Conservation (phyloP, 2,329 filamentous ascomycete species). For the Arthrobotrys pseudoclavata region DNA sequence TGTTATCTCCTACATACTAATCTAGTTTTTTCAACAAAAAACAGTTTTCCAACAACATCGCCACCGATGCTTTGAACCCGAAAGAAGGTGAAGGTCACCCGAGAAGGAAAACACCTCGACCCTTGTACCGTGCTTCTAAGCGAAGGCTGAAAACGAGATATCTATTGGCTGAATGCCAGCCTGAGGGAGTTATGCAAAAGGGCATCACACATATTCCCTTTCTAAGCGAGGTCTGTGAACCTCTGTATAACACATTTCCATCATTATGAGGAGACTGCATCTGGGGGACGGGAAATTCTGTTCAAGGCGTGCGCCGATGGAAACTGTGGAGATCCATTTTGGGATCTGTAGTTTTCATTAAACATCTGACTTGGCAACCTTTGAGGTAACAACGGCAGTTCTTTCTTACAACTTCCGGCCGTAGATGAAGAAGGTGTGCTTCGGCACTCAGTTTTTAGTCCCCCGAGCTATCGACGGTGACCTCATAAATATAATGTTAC, state of each 20-base stretch:
- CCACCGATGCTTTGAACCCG: background rate
- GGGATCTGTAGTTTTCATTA: conserved; percentile 18
- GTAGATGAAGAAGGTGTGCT: background rate
- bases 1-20: background rate
- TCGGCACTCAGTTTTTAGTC: background rate
- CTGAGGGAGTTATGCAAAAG: conserved; percentile 32
- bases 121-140: conserved; percentile 33
- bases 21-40: conserved; percentile 3
- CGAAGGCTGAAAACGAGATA: conserved; percentile 30
- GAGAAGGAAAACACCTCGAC: conserved; percentile 6
- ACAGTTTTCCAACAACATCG: background rate
- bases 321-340: conserved; percentile 12
- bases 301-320: conserved; percentile 7
- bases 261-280: conserved; percentile 15
- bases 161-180: conserved; percentile 18
- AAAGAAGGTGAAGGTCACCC: conserved; percentile 16
- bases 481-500: background rate
- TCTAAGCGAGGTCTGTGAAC: conserved; percentile 52
- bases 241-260: conserved; percentile 13
- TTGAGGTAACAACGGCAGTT: conserved; percentile 15
- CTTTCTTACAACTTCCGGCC: background rate
- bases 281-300: conserved; percentile 9
- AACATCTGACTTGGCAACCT: conserved; percentile 4
- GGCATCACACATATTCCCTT: conserved; percentile 32
- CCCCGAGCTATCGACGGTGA: background rate